Conservation (phyloP, 768 basidiomycete genomes). For the Dentipellis sp. region DNA sequence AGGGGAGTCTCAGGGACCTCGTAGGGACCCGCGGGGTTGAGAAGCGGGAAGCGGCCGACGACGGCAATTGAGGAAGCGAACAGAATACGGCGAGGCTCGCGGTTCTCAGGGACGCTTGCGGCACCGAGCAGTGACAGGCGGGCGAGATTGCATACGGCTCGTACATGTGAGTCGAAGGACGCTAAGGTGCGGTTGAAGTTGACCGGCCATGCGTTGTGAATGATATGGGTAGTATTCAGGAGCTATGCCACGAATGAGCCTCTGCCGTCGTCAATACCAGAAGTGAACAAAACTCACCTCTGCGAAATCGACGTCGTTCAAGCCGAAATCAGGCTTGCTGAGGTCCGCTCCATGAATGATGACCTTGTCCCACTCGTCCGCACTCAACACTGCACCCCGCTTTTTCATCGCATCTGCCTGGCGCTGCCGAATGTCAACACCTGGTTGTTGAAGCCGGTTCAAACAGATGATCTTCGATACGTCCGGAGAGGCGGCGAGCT, state of each 20-base stretch:
- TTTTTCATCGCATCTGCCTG: conserved; percentile 24
- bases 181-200: conserved; percentile 13
- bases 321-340: conserved; percentile 8
- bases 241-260: conserved; percentile 12
- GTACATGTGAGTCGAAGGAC: conserved; percentile 9
- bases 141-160: conserved; percentile 2
- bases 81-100: conserved; percentile 12
- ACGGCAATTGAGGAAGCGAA: conserved; percentile 24
- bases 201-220: conserved; percentile 12
- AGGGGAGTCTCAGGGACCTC: conserved; percentile 26
- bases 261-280: not conserved
- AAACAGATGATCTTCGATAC: conserved; percentile 25
- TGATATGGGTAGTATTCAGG: conserved; percentile 22
- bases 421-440: conserved; percentile 13
- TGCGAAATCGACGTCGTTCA: conserved; percentile 16
- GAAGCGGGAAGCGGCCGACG: conserved; percentile 23
- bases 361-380: conserved; percentile 23
- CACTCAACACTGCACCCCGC: conserved; percentile 20
- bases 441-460: conserved; percentile 15
- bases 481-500: conserved; percentile 18
- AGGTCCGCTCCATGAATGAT: conserved; percentile 21
- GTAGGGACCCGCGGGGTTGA: conserved; percentile 19
- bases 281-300: conserved; percentile 16
- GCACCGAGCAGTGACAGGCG: conserved; percentile 3
- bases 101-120: not conserved